Conservation (phyloP, 306 rosid genomes). For the Purshia tridentata region DNA sequence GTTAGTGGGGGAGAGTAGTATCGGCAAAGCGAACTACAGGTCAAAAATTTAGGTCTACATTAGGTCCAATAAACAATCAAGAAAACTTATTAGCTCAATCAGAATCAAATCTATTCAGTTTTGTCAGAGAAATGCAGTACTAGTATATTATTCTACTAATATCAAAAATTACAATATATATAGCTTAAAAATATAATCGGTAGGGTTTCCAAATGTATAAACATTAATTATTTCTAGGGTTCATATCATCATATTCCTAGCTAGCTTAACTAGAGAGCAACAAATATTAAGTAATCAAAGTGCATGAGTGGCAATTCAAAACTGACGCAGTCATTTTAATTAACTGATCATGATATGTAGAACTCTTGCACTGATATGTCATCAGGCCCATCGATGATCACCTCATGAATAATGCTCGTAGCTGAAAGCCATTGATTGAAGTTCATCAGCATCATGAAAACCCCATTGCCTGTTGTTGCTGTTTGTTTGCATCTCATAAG, state of each 20-base stretch:
- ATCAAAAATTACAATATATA: slow-evolving; percentile 36
- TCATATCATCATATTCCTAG: slow-evolving; percentile 28
- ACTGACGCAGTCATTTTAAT: slow-evolving; percentile 1
- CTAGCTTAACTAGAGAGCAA: slow-evolving; percentile 31
- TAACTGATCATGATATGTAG: background rate
- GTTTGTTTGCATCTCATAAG: slow-evolving; percentile 54
- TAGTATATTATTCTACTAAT: slow-evolving; percentile 25
- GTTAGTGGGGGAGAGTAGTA: background rate
- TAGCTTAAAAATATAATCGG: slow-evolving; percentile 22
- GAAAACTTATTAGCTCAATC: slow-evolving; percentile 6
- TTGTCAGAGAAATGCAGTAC: slow-evolving; percentile 31
- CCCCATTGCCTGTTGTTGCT: slow-evolving; percentile 41
- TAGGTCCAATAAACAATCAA: slow-evolving; percentile 3
- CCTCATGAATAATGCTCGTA: slow-evolving; percentile 28
- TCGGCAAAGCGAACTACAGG: background rate
- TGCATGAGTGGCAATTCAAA: slow-evolving; percentile 29
- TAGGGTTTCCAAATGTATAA: slow-evolving; percentile 42
- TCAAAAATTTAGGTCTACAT: slow-evolving; percentile 26
- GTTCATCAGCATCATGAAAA: slow-evolving; percentile 56
- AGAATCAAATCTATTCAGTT: slow-evolving; percentile 1
- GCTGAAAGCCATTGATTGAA: slow-evolving; percentile 72
- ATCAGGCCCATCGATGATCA: background rate
- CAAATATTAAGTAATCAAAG: slow-evolving; percentile 29
- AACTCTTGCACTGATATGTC: slow-evolving; percentile 34
- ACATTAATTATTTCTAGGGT: slow-evolving; percentile 43